Evolutionary conservation across 2,329 filamentous ascomycete species (phyloP), one percentile per base, ranked within the genome.

Genomic region (Beauveria asiatica): DNA sequence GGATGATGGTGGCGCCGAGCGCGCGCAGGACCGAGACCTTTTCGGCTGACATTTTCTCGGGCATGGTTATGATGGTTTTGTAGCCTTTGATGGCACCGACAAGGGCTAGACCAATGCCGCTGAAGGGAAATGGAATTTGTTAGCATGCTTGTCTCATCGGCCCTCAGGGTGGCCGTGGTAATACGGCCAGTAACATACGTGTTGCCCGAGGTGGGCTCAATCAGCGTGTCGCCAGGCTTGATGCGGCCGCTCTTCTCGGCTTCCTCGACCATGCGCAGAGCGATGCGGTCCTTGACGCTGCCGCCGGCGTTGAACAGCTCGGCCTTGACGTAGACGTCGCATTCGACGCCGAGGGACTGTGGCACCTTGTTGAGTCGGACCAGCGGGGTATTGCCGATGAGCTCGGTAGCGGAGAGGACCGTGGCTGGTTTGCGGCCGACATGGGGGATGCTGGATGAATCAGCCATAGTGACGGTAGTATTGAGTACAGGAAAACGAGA

Each of bases 31-130:
- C 94, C 2, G 93, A 89, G 44, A 99, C 94, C 76, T 99, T 99
- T 76, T 99, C 94, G 52, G 92, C 89, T 1, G 92, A 97, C 94
- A 99, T 99, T 81, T 99, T 99, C 78, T 99, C 94, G 56, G 94
- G 94, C 50, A 99, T 84, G 11, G 94, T 99, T 74, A 99, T 99
- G 76, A 99, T 97, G 45, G 92, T 95, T 76, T 93, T 93, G 82
- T 97, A 99, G 66, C 92, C 93, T 79, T 97, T 97, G 70, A 99
- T 89, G 17, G 94, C 94, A 61, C 85, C 93, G 19, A 97, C 93
- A 39, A 99, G 85, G 30, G 94, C 94, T 45, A 99, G 82, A 23
- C 94, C 94, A 66, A 99, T 99, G 66, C 94, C 94, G 61, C 79
- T 81, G 57, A 16, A 2, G 19, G 0, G 68, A 57, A 37, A 8